These are phyloP conservation scores for Suillus weaverae DNA, from an alignment of 768 basidiomycete species.

Conservation along the genomic window DNA sequence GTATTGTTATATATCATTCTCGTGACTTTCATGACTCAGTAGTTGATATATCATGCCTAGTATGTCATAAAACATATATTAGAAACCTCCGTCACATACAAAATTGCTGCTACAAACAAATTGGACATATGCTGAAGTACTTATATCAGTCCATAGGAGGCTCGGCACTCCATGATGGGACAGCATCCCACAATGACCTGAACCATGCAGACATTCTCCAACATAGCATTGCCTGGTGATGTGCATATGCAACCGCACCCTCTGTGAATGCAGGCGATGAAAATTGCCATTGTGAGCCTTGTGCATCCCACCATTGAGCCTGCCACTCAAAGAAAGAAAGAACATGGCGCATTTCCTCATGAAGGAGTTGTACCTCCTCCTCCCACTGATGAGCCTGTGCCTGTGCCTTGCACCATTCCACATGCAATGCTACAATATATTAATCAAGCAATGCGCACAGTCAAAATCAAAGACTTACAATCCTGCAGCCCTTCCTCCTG, in stretches of 20 bases:
- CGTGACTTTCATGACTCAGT: neutral
- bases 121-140: neutral
- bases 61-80: neutral
- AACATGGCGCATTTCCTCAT: neutral
- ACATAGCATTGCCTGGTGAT: neutral
- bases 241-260: neutral
- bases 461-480: neutral
- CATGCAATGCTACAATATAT: neutral
- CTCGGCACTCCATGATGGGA: neutral
- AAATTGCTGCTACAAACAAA: neutral
- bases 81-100: neutral
- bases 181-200: neutral
- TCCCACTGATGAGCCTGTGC: neutral
- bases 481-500: neutral
- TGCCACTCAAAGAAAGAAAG: conserved; percentile 2
- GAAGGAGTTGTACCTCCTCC: neutral
- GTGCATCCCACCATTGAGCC: neutral
- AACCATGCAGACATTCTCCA: neutral
- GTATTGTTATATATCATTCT: neutral
- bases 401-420: neutral
- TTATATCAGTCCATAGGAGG: neutral
- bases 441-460: no score
- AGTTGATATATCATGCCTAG: neutral
- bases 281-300: neutral
- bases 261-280: neutral